A percentile compares a stretch with the other conserved stretches of the same genome.
These are phyloP conservation scores for Nakazawaea anatomiae DNA, from an alignment of 805 yeast genomes.

Conservation along the genomic window DNA sequence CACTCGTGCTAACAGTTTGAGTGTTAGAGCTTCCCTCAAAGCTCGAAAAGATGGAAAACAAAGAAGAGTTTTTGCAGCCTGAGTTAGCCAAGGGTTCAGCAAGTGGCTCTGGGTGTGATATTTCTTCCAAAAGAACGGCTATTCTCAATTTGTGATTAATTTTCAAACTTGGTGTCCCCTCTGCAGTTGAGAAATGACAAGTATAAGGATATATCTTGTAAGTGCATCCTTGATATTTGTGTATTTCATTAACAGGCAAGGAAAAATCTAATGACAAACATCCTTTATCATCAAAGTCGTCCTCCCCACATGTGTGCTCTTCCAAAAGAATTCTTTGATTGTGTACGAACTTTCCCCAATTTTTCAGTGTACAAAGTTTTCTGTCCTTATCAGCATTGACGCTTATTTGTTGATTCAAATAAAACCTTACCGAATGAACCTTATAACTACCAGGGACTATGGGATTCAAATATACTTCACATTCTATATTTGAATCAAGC, in stretches of 20 bases:
- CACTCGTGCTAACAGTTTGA: not conserved
- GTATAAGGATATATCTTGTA: conserved; percentile 18
- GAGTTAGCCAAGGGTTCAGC: too few species aligned
- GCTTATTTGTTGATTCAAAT: conserved; percentile 18
- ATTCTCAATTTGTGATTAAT: conserved; percentile 18
- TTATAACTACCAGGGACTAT: conserved; percentile 14
- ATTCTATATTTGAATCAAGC: conserved; percentile 14
- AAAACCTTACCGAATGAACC: conserved; percentile 17
- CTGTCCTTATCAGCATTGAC: conserved; percentile 9
- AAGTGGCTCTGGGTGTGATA: not conserved
- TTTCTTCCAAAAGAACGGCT: conserved; percentile 8
- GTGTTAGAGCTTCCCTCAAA: not conserved
- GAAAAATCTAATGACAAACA: conserved; percentile 1
- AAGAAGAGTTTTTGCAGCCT: not conserved
- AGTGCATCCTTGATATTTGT: not conserved
- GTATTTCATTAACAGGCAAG: not conserved
- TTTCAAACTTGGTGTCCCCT: conserved; percentile 14
- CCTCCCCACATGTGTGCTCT: not conserved
- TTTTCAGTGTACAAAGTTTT: not conserved
- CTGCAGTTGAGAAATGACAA: not conserved
- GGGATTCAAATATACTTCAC: conserved; percentile 20
- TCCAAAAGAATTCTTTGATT: conserved; percentile 16
- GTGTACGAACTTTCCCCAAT: not conserved
- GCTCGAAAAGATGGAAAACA: not conserved
- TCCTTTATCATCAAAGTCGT: conserved; percentile 5